Base-by-base conservation (phyloP, 805 yeast species). In the Priceomyces haplophilus region DNA sequence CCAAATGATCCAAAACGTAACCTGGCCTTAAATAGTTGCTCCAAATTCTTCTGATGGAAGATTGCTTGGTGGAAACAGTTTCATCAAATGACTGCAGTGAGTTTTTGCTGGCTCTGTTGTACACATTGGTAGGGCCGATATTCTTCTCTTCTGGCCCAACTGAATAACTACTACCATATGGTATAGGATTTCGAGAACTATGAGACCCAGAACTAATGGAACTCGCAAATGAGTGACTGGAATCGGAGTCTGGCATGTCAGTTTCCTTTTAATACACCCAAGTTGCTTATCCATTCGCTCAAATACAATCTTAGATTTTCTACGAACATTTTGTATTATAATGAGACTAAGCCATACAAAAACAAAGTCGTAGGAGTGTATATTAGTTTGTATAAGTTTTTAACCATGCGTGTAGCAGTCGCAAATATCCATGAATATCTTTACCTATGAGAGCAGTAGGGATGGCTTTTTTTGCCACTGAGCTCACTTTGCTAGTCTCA, bases 361-460 rank as follows among this genome's bases (percentile, higher is more conserved):
- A n/a, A n/a, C n/a, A n/a, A n/a, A n/a, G n/a, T n/a, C n/a, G n/a
- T n/a, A n/a, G n/a, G n/a, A n/a, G n/a, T n/a, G n/a, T n/a, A n/a
- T n/a, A n/a, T n/a, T n/a, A n/a, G n/a, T n/a, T n/a, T n/a, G n/a
- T n/a, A n/a, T n/a, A n/a, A n/a, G n/a, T n/a, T 33, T 23, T 21
- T 11, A 46, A 30, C 62, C 62, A 57, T 15, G 32, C 5, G 8
- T 46, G 44, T 4, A 58, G 40, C 23, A 25, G 29, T 6, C 19
- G 39, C 11, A 65, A 41, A 44, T 55, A 63, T 3, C 29, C 48
- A 7, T 44, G 41, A 6, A 62, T 47, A 37, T 62, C 59, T 25
- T 53, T 55, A 7, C 72, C 71, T 4, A 67, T 55, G 6, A 64
- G 42, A 8, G 47, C 43, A 3, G 50, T 38, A 0, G 75, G 75